Conservation (phyloP, 1,139 yeast species). For the Ogataea hybrid region DNA sequence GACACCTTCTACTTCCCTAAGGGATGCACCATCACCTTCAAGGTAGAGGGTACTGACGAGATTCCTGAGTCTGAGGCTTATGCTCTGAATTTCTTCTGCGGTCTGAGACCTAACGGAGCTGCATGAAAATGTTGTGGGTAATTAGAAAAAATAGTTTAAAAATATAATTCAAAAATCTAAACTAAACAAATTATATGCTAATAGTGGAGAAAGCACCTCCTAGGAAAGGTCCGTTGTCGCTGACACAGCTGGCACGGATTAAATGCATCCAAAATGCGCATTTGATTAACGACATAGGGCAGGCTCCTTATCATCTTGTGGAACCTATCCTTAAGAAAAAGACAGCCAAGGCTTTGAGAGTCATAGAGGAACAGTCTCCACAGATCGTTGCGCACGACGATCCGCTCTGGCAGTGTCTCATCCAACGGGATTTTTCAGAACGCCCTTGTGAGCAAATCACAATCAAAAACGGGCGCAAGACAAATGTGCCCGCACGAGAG, state of each 20-base stretch:
- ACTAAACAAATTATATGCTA: constrained; percentile 11
- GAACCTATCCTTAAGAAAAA: constrained; percentile 34
- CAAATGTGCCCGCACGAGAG: constrained; percentile 22
- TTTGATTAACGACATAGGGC: constrained; percentile 31
- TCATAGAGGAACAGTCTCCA: constrained; percentile 31
- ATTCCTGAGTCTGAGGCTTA: constrained; percentile 46
- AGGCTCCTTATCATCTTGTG: constrained; percentile 32
- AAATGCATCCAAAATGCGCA: constrained; percentile 31
- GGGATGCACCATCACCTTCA: constrained; percentile 66
- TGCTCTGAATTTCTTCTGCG: constrained; percentile 60
- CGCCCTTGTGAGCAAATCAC: constrained; percentile 21
- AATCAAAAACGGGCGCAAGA: constrained; percentile 18
- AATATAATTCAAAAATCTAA: constrained; percentile 1
- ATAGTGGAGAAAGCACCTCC: constrained; percentile 20
- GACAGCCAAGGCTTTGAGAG: constrained; percentile 30
- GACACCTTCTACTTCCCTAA: constrained; percentile 67
- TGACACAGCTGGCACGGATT: constrained; percentile 26
- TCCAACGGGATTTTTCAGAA: constrained; percentile 32
- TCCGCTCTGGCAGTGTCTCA: constrained; percentile 32
- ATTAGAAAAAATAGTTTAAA: constrained; percentile 2
- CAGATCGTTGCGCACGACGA: constrained; percentile 30
- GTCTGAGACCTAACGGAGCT: constrained; percentile 50
- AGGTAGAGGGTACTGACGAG: constrained; percentile 41
- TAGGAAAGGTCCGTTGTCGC: constrained; percentile 24
- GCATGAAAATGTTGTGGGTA: constrained; percentile 23